These are phyloP conservation scores for Lentinula boryana DNA, from an alignment of 768 basidiomycete species.

Conservation along the genomic window DNA sequence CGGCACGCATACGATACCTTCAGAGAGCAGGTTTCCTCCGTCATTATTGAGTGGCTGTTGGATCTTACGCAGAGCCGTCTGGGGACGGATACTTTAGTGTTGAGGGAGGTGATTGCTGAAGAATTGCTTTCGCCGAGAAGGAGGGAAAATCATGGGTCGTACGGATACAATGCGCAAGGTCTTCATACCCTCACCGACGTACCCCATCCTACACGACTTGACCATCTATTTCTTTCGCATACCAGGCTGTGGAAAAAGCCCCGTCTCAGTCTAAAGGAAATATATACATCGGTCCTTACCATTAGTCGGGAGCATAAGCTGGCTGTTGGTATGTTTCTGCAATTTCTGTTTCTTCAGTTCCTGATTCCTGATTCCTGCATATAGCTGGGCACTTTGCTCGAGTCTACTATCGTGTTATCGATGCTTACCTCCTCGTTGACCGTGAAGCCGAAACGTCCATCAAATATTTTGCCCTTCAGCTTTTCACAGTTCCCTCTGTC, in stretches of 20 bases:
- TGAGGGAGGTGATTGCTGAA: conserved; percentile 68
- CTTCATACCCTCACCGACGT: conserved; percentile 35
- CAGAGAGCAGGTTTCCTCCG: conserved; percentile 76
- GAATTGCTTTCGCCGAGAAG: conserved; percentile 62
- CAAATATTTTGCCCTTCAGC: conserved; percentile 87
- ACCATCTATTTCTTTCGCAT: conserved; percentile 77
- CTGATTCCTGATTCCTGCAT: neutral
- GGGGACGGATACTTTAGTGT: conserved; percentile 56
- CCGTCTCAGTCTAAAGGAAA: conserved; percentile 72
- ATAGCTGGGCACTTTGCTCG: conserved; percentile 78
- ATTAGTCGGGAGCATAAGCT: conserved; percentile 71
- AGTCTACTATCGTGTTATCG: conserved; percentile 82
- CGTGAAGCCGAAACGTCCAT: conserved; percentile 94
- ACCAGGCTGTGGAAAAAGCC: conserved; percentile 83
- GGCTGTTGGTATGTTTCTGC: conserved; percentile 57
- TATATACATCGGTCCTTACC: conserved; percentile 71
- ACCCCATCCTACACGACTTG: conserved; percentile 55
- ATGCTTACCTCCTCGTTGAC: conserved; percentile 88
- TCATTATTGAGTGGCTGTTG: conserved; percentile 82
- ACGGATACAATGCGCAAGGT: conserved; percentile 31
- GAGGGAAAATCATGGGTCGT: conserved; percentile 38
- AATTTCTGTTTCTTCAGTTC: neutral
- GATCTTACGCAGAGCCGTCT: conserved; percentile 73
- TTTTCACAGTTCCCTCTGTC: conserved; percentile 89
- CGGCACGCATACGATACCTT: conserved; percentile 85